These are phyloP conservation scores for Phytomonas sp. DNA, from an alignment of 208 protist species.

Conservation along the genomic window DNA sequence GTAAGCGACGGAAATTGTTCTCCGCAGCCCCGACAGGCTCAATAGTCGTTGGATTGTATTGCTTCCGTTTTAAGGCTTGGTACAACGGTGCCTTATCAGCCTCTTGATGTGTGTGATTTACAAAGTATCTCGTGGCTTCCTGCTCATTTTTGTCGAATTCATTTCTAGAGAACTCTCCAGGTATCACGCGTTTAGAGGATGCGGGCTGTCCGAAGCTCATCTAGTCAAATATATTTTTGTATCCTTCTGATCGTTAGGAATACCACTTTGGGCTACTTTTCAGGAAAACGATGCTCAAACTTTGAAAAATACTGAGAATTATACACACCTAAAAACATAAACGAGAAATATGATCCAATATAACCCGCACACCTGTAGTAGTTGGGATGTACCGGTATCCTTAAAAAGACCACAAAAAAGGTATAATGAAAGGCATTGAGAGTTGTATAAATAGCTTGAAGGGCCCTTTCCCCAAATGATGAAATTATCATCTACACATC, in stretches of 20 bases:
- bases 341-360: constrained; percentile 10
- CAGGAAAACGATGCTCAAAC: background rate
- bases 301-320: background rate
- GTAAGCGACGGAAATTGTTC: background rate
- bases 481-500: no score
- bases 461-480: background rate
- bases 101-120: background rate
- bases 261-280: background rate
- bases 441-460: background rate
- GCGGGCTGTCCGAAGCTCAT: background rate
- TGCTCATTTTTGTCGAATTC: background rate
- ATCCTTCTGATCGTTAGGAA: background rate
- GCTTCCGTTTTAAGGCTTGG: background rate
- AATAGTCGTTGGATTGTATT: background rate
- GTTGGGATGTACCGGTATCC: background rate
- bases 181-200: background rate
- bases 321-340: constrained; percentile 3
- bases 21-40: background rate
- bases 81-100: background rate
- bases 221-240: background rate
- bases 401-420: constrained; percentile 1
- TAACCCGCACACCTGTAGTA: background rate
- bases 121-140: background rate
- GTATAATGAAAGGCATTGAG: background rate
- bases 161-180: constrained; percentile 8